phyloP scores from a whole-genome alignment of 1,284 basidiomycete species.

The Butyriboletus regius region DNA sequence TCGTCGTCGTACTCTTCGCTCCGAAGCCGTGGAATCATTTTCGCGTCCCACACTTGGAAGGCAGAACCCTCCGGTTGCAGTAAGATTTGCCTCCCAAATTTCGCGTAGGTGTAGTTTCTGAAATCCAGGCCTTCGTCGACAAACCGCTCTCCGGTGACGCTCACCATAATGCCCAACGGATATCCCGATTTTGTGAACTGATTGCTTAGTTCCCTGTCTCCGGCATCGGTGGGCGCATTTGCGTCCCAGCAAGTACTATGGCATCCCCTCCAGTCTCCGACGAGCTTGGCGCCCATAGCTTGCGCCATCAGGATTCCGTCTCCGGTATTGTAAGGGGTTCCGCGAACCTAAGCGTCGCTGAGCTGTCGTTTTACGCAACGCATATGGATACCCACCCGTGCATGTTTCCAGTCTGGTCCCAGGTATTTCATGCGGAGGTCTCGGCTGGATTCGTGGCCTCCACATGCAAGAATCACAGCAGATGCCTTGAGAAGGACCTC shows the following conservation, averaged over 20 bases:
- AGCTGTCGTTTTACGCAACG: constrained; percentile 6
- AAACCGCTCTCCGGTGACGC: constrained; percentile 49
- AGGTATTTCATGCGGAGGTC: constrained; percentile 47
- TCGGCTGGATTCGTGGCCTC: constrained; percentile 56
- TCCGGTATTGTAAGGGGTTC: constrained; percentile 62
- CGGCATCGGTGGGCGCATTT: constrained; percentile 45
- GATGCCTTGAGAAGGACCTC: constrained; percentile 33
- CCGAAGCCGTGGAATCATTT: constrained; percentile 40
- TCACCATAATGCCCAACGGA: constrained; percentile 62
- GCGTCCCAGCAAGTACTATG: constrained; percentile 68
- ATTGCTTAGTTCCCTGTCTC: constrained; percentile 54
- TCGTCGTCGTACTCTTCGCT: constrained; percentile 59
- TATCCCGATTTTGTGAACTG: constrained; percentile 68
- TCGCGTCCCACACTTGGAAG: constrained; percentile 58
- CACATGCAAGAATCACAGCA: constrained; percentile 54
- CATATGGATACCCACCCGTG: constrained; percentile 38
- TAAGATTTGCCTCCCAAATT: constrained; percentile 55
- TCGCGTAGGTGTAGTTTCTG: constrained; percentile 65
- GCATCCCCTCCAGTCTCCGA: constrained; percentile 57
- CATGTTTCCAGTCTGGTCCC: constrained; percentile 49
- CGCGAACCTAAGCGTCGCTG: constrained; percentile 47
- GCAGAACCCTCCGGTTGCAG: constrained; percentile 50
- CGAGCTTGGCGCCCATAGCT: constrained; percentile 46
- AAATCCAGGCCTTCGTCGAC: constrained; percentile 66
- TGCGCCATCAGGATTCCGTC: constrained; percentile 53